Evolutionary conservation across 2,329 filamentous ascomycete species (phyloP), one percentile per base, ranked within the genome.

Genomic region (Cercospora janseana): DNA sequence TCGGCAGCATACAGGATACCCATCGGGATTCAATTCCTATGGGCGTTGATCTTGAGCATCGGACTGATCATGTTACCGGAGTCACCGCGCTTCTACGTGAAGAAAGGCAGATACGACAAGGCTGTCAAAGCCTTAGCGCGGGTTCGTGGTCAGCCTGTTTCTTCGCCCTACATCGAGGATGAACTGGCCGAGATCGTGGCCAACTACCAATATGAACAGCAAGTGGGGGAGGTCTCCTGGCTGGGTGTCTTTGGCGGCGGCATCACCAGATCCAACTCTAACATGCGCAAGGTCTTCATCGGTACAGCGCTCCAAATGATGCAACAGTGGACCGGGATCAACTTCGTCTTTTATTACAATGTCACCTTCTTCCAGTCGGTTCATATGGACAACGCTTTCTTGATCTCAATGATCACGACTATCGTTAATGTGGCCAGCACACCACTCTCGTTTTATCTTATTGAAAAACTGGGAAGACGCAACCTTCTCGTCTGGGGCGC

Each of bases 361-460:
- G 90, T 88, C 21, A 83, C 86, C 50, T 94, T 95, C 81, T 88
- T 95, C 76, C 74, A 87, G 71, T 81, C 83, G 18, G 83, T 87
- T 20, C 85, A 86, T 58, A 86, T 94, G 61, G 61, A 70, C 47
- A 85, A 94, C 75, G 78, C 83, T 23, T 95, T 95, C 79, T 70
- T 94, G 58, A 89, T 94, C 65, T 86, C 83, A 52, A 79, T 95
- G 68, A 80, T 95, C 73, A 93, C 88, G 66, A 94, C 87, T 52
- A 79, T 94, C 47, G 88, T 95, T 75, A 95, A 95, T 72, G 87
- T 94, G 55, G 78, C 72, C 72, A 91, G 87, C 34, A 95, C 90
- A 2, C 90, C 90, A 1, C 68, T 95, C 57, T 93, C 90, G 13
- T 95, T 95, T 81, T 95, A 79, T 73, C 85, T 86, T 13, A 85